Conservation (phyloP, 257 asterid genomes). For the Coffea eugenioides region DNA sequence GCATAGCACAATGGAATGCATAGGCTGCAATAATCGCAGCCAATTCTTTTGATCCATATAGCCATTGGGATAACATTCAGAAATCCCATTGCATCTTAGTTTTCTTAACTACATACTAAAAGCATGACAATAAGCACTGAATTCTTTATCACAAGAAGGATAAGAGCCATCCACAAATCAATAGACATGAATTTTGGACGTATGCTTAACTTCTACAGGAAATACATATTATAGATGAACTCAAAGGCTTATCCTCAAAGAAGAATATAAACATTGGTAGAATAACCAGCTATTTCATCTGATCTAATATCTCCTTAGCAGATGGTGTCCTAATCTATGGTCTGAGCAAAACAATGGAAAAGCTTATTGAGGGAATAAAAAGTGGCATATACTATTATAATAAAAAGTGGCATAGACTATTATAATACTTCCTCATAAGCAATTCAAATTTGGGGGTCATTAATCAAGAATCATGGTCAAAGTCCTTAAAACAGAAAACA, state of each 20-base stretch:
- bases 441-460: neutral
- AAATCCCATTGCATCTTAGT: no score
- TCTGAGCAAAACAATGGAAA: neutral
- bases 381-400: neutral
- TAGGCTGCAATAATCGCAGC: neutral
- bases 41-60: neutral
- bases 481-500: neutral
- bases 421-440: no score
- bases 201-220: neutral
- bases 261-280: neutral
- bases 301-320: neutral
- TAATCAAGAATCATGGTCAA: neutral
- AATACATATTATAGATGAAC: neutral
- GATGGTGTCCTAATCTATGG: neutral
- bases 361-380: neutral
- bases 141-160: no score
- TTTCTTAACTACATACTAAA: neutral
- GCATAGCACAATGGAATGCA: no score
- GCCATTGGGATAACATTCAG: neutral
- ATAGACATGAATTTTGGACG: neutral
- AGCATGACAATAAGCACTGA: neutral
- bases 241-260: neutral
- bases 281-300: neutral
- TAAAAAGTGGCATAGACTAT: neutral
- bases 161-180: neutral